Evolutionary conservation across 1,139 yeast species (phyloP).

Genomic region (Wickerhamiella infanticola): DNA sequence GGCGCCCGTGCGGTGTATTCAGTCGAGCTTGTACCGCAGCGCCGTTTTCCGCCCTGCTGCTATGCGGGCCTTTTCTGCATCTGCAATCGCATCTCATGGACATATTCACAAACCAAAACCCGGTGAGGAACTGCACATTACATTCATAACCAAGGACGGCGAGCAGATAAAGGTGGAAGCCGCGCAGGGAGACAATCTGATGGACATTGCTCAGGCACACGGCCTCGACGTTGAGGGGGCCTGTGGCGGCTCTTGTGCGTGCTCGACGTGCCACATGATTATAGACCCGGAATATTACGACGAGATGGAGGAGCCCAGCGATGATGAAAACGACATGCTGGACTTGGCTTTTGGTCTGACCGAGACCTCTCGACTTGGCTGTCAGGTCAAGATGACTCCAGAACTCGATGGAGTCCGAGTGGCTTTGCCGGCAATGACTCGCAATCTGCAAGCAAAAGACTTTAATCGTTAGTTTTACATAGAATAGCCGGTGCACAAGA

Average conservation of each 20-base stretch:
- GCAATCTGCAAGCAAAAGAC: conserved; percentile 72
- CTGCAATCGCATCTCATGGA: conserved; percentile 39
- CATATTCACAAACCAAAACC: conserved; percentile 81
- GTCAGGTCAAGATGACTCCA: conserved; percentile 80
- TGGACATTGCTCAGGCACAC: conserved; percentile 91
- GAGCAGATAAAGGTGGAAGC: conserved; percentile 67
- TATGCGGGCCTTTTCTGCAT: conserved; percentile 10
- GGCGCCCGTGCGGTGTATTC: too few species aligned
- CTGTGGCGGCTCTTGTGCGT: conserved; percentile 98
- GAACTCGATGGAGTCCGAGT: conserved; percentile 86
- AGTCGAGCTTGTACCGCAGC: too few species aligned
- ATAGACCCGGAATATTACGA: conserved; percentile 93
- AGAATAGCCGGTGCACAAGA: too few species aligned
- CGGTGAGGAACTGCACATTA: conserved; percentile 82
- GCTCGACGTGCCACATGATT: conserved; percentile 93
- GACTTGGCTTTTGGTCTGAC: conserved; percentile 95
- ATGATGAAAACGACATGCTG: conserved; percentile 96
- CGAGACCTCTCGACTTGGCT: conserved; percentile 82
- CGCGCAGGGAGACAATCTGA: conserved; percentile 77
- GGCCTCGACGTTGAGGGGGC: conserved; percentile 97
- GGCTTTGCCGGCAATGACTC: conserved; percentile 95
- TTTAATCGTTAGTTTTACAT: conserved; percentile 26
- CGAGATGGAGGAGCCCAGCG: conserved; percentile 83
- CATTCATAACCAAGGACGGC: conserved; percentile 89
- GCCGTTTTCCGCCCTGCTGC: background rate